These are phyloP conservation scores for Candida albicans DNA, from an alignment of 1,139 yeast species.

Conservation along the genomic window DNA sequence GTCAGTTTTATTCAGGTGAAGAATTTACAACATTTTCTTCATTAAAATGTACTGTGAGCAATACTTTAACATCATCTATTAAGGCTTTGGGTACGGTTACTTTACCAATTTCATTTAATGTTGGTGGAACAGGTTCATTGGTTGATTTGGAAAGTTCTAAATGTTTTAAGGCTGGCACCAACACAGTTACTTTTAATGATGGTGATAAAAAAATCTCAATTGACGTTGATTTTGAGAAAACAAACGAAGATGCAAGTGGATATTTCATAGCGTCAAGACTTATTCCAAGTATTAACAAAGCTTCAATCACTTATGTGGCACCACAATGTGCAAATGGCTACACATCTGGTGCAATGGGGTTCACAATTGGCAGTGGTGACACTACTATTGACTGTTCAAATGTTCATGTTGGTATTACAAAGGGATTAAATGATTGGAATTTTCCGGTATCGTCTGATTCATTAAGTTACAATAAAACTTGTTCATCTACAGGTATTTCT, in stretches of 20 bases:
- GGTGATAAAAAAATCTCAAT: slow-evolving; percentile 23
- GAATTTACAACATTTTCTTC: slow-evolving; percentile 21
- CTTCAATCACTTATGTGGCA: slow-evolving; percentile 22
- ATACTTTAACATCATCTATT: slow-evolving; percentile 7
- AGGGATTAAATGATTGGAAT: slow-evolving; percentile 24
- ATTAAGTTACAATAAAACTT: slow-evolving; percentile 14
- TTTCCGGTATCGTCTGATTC: slow-evolving; percentile 15
- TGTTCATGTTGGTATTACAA: slow-evolving; percentile 22
- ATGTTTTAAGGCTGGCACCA: slow-evolving; percentile 23
- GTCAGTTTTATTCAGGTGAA: slow-evolving; percentile 25
- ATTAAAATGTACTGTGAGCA: slow-evolving; percentile 24
- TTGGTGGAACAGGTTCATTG: slow-evolving; percentile 23
- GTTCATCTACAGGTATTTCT: slow-evolving; percentile 15
- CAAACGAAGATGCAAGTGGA: neutral
- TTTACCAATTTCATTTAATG: slow-evolving; percentile 29
- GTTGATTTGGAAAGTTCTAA: slow-evolving; percentile 23
- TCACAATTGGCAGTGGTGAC: slow-evolving; percentile 9
- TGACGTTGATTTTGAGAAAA: slow-evolving; percentile 16
- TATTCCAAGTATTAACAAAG: slow-evolving; percentile 12
- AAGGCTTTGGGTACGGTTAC: slow-evolving; percentile 15
- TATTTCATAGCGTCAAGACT: neutral
- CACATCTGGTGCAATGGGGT: slow-evolving; percentile 24
- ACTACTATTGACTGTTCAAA: slow-evolving; percentile 23
- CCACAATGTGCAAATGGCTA: slow-evolving; percentile 26
- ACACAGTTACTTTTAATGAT: slow-evolving; percentile 29